Evolutionary conservation across 2,329 filamentous ascomycete species (phyloP).

Genomic region (Venturiaceae sp.): DNA sequence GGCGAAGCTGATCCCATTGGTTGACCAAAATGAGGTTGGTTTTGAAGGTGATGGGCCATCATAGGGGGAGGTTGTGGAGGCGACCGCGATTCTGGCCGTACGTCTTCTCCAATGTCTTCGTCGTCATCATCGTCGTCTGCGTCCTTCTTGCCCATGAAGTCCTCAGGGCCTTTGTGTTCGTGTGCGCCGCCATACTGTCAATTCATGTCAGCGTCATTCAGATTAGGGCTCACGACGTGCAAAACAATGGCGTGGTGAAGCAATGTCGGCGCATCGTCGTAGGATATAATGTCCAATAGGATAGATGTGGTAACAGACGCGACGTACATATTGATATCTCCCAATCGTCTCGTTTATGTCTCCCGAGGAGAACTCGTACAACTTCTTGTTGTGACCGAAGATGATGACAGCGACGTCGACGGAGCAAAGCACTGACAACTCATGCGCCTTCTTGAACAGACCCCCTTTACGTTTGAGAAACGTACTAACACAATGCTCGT

Average conservation of each 20-base stretch:
- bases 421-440: slow-evolving; percentile 93
- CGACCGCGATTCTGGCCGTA: slow-evolving; percentile 56
- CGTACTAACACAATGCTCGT: slow-evolving; percentile 49
- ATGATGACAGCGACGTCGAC: slow-evolving; percentile 99
- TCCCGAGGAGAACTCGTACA: slow-evolving; percentile 92
- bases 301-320: not conserved
- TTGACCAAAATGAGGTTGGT: slow-evolving; percentile 61
- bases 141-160: slow-evolving; percentile 72
- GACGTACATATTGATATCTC: slow-evolving; percentile 67
- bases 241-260: not conserved
- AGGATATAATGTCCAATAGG: not conserved
- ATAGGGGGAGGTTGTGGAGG: slow-evolving; percentile 49
- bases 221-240: not conserved
- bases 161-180: slow-evolving; percentile 90
- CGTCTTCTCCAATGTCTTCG: slow-evolving; percentile 49
- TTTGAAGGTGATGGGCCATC: slow-evolving; percentile 34
- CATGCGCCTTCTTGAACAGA: slow-evolving; percentile 98
- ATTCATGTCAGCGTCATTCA: not conserved
- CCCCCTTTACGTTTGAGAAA: slow-evolving; percentile 98
- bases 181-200: slow-evolving; percentile 78
- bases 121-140: slow-evolving; percentile 75
- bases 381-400: slow-evolving; percentile 97
- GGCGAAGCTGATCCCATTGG: slow-evolving; percentile 80
- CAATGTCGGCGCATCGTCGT: slow-evolving; percentile 11
- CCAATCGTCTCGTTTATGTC: slow-evolving; percentile 87